Base-by-base conservation (phyloP, 768 basidiomycete genomes). In the Mycena crocata region DNA sequence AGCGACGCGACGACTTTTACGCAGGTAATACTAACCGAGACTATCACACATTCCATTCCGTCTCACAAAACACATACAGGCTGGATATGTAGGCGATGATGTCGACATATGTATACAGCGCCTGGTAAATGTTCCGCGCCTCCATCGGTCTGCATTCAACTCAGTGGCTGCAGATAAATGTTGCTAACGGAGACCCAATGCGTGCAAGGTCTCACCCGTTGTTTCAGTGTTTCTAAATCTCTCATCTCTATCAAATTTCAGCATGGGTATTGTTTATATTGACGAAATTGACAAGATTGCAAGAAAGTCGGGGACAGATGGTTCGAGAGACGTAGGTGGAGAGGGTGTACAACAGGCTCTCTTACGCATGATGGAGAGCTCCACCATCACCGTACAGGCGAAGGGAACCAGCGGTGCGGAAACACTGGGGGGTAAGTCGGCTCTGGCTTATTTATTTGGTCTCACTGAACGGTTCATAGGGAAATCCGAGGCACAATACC, bases 261-360 rank as follows among this genome's bases (percentile, higher is more conserved):
- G 94, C 74, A 90, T 90, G 76, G 96, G 96, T 8, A 98, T 99
- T 66, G 91, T 98, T 34, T 97, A 97, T 75, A 96, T 99, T 50
- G 97, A 99, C 73, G 97, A 99, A 80, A 83, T 96, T 2, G 97
- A 98, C 81, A 98, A 99, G 81, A 90, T 98, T 64, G 92, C 95
- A 17, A 86, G 89, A 52, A 91, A 87, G 72, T 75, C 83, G 8
- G 90, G 91, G 6, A 81, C 83, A 31, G 93, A 93, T 69, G 88
- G 90, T 5, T 88, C 90, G 7, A 86, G 93, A 70, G 96, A 98
- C 76, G 96, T 99, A 1, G 92, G 94, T 26, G 96, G 96, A 13
- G 96, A 98, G 84, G 96, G 96, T 35, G 96, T 99, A 7, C 96
- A 99, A 73, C 96, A 98, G 78, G 90, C 94, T 23, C 84, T 98